These are phyloP conservation scores for Thamnidium elegans DNA, from an alignment of 192 early-diverging fungal genomes.

Conservation along the genomic window DNA sequence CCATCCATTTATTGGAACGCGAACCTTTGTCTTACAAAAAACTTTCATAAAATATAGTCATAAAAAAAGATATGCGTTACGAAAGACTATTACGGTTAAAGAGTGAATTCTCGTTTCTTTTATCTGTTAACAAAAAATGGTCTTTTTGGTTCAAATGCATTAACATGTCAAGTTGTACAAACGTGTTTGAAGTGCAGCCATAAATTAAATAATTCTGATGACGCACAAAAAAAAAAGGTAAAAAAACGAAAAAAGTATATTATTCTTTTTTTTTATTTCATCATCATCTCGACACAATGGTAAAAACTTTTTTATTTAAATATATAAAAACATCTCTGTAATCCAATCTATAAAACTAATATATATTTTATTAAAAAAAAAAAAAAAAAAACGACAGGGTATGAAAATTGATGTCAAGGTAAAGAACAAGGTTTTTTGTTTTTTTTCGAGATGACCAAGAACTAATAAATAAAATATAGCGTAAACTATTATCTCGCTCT, in stretches of 20 bases:
- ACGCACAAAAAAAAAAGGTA: neutral
- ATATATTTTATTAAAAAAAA: too few species aligned
- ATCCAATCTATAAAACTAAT: too few species aligned
- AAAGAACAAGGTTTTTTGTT: neutral
- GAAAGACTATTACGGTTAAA: too few species aligned
- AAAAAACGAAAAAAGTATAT: neutral
- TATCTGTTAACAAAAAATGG: too few species aligned
- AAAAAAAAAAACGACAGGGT: neutral
- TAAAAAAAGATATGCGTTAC: too few species aligned
- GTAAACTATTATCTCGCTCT: conserved; percentile 69
- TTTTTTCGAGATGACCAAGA: neutral
- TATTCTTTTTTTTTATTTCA: neutral
- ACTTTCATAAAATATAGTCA: too few species aligned
- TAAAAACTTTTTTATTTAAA: neutral
- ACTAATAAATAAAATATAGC: conserved; percentile 25
- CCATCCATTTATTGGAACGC: too few species aligned
- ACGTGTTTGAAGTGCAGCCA: neutral
- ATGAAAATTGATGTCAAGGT: conserved; percentile 26
- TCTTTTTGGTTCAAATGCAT: too few species aligned
- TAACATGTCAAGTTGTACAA: neutral
- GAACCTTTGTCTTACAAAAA: too few species aligned
- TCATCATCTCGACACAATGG: neutral
- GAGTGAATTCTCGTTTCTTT: too few species aligned
- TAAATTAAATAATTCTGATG: neutral
- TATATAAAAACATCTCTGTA: too few species aligned